Evolutionary conservation across 192 early-diverging fungal genomes (phyloP).

Genomic region (Coemansia javaensis): DNA sequence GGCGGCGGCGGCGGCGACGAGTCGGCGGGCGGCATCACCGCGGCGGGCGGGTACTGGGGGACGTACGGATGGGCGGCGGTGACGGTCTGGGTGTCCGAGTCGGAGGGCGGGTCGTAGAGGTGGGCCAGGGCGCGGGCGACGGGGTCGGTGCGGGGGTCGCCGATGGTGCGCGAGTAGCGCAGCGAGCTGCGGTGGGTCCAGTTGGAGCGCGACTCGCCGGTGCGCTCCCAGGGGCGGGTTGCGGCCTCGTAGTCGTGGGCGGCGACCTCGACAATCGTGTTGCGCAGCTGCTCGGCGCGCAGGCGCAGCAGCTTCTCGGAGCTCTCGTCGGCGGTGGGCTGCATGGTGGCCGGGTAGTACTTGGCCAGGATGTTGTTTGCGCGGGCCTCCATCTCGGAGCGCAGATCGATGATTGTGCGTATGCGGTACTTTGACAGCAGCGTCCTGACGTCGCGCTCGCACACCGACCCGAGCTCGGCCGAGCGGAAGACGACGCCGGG

Average conservation of each 20-base stretch:
- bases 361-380: slow-evolving; percentile 39
- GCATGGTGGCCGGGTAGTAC: slow-evolving; percentile 47
- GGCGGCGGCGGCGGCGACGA: background rate
- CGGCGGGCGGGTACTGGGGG: background rate
- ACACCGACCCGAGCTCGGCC: slow-evolving; percentile 40
- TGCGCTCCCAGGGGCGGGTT: slow-evolving; percentile 43
- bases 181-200: slow-evolving; percentile 45
- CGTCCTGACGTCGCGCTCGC: slow-evolving; percentile 44
- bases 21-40: background rate
- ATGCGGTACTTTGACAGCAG: slow-evolving; percentile 47
- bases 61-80: slow-evolving; percentile 22
- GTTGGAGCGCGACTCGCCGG: slow-evolving; percentile 33
- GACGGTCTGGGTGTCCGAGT: slow-evolving; percentile 25
- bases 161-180: slow-evolving; percentile 33
- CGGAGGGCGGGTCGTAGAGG: slow-evolving; percentile 24
- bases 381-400: slow-evolving; percentile 44
- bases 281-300: slow-evolving; percentile 29
- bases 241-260: slow-evolving; percentile 44
- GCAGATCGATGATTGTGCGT: slow-evolving; percentile 51
- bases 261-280: slow-evolving; percentile 46
- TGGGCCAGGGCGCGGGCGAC: slow-evolving; percentile 38
- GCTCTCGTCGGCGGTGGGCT: slow-evolving; percentile 41
- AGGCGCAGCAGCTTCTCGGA: slow-evolving; percentile 29
- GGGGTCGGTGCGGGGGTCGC: slow-evolving; percentile 29
- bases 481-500: slow-evolving; percentile 51